Evolutionary conservation across 1,284 basidiomycete species (phyloP).

Genomic region (Marasmius fiardii): DNA sequence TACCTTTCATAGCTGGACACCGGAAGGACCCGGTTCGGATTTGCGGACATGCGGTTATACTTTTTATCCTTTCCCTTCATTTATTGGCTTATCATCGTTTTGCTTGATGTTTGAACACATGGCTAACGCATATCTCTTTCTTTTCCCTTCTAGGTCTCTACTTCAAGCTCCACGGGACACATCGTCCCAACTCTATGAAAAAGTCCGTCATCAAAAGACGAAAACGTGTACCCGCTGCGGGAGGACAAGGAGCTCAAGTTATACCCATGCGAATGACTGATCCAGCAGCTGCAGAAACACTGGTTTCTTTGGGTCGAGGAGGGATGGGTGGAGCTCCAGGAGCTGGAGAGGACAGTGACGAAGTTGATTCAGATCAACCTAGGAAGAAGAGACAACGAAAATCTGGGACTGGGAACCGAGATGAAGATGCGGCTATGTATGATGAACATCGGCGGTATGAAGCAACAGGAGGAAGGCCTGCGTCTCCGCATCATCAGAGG

Average conservation of each 20-base stretch:
- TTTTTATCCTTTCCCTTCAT: constrained; percentile 8
- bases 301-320: constrained; percentile 71
- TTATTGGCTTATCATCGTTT: constrained; percentile 1
- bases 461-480: constrained; percentile 50
- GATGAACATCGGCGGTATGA: constrained; percentile 38
- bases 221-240: constrained; percentile 88
- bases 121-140: constrained; percentile 11
- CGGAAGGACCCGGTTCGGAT: neutral
- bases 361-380: constrained; percentile 48
- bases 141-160: constrained; percentile 71
- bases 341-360: constrained; percentile 55
- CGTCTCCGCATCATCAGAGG: constrained; percentile 46
- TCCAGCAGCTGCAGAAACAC: constrained; percentile 79
- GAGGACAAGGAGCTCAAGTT: constrained; percentile 4
- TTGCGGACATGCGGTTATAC: neutral
- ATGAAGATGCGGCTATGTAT: constrained; percentile 43
- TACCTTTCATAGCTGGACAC: neutral
- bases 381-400: constrained; percentile 52
- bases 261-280: constrained; percentile 61
- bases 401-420: constrained; percentile 40
- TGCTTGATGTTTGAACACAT: constrained; percentile 9
- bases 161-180: constrained; percentile 96
- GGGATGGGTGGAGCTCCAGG: constrained; percentile 25
- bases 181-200: constrained; percentile 97
- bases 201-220: constrained; percentile 98